Evolutionary conservation across 2,329 filamentous ascomycete genomes (phyloP).

Genomic region (Sclerotinia subarctica): DNA sequence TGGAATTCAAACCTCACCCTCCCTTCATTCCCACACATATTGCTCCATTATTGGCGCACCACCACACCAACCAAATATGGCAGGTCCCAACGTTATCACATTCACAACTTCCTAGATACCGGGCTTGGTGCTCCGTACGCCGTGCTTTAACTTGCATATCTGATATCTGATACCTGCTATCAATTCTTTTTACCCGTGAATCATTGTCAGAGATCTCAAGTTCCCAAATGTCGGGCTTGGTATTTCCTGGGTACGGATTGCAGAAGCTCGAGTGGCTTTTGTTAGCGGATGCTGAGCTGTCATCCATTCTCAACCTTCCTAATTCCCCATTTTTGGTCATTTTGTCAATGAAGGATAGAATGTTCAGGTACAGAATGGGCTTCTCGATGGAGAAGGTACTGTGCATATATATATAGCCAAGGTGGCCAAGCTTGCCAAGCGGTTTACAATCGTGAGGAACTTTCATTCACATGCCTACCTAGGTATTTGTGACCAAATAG

Average conservation of each 20-base stretch:
- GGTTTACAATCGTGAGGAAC: background rate
- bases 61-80: background rate
- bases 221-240: background rate
- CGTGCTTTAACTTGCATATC: background rate
- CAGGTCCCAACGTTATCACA: constrained; percentile 2
- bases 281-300: background rate
- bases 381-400: background rate
- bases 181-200: background rate
- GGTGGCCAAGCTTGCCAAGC: constrained; percentile 7
- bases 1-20: background rate
- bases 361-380: background rate
- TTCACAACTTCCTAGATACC: background rate
- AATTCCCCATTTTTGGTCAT: no score
- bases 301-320: background rate
- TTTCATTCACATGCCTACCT: background rate
- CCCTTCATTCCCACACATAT: background rate
- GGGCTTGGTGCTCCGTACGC: background rate
- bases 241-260: background rate
- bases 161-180: no score
- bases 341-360: background rate
- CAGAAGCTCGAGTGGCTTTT: background rate
- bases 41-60: background rate
- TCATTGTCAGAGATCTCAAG: background rate
- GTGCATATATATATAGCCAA: background rate
- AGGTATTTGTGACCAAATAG: background rate